A percentile compares a stretch with the other conserved stretches of the same genome.
phyloP scores from a whole-genome alignment of 2,329 filamentous ascomycete species.

The Sporothrix globosa region DNA sequence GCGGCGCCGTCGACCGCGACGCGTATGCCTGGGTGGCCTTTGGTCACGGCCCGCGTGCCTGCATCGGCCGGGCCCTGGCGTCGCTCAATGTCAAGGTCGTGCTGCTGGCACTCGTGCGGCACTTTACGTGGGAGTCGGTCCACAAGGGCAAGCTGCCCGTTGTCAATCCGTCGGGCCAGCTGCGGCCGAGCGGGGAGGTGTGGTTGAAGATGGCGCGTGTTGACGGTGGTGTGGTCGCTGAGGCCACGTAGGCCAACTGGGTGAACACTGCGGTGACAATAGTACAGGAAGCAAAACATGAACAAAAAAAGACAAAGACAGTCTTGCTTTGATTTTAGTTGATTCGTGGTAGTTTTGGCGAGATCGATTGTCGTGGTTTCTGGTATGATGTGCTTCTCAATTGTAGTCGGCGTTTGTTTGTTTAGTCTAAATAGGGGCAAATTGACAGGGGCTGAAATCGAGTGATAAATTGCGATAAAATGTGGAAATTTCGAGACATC shows the following conservation, averaged over 20 bases:
- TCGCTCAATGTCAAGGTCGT: conserved; percentile 47
- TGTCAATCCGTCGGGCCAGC: conserved; percentile 32
- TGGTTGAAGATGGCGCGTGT: conserved; percentile 25
- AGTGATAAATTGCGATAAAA: no score
- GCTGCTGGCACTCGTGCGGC: conserved; percentile 42
- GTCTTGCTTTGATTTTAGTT: no score
- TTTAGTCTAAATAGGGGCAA: no score
- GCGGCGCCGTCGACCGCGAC: conserved; percentile 37
- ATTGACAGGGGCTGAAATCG: no score
- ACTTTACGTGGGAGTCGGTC: conserved; percentile 36
- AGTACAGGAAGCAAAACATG: no score
- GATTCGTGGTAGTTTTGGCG: no score
- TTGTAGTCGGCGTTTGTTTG: no score
- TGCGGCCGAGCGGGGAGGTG: conserved; percentile 25
- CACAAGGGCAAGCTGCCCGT: conserved; percentile 10
- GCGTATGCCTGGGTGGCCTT: conserved; percentile 46
- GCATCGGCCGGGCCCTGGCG: conserved; percentile 46
- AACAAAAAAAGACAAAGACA: background rate
- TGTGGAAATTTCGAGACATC: no score
- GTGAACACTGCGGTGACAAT: background rate
- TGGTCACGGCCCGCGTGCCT: conserved; percentile 45
- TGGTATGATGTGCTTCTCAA: no score
- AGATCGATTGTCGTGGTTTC: no score
- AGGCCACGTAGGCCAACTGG: background rate
- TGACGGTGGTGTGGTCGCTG: background rate